Evolutionary conservation across 2,329 filamentous ascomycete genomes (phyloP), one percentile per base, ranked within the genome.

Genomic region (Penicillium glabrum): DNA sequence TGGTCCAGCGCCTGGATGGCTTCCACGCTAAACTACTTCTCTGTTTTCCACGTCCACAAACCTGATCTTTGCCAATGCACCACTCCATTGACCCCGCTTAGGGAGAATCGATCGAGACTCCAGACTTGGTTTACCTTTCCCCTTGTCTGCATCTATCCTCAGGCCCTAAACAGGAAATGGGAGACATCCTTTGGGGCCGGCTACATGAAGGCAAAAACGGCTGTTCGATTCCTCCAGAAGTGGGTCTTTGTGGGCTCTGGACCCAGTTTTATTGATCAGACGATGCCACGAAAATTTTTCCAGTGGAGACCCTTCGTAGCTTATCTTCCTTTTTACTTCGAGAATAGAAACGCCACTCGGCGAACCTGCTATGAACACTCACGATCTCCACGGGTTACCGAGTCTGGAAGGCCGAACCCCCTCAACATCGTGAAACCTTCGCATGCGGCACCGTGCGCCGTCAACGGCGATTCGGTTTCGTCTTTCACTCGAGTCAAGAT

Each of bases 201-300:
- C 11, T 46, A 16, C 24, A 31, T 3, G 14, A 21, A 33, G 51
- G 23, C 23, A n/a, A 39, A 31, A 47, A 45, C 31, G 33, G 31
- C 27, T 46, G 19, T 46, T 29, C 51, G 33, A 33, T 37, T 11
- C 46, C 13, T 45, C 31, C 23, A 52, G 44, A 39, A 35, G 50
- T 53, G 50, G 50, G 43, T 53, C 39, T 35, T 21, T n/a, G 44
- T 52, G 49, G 54, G 48, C 16, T 46, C 8, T 33, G 31, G 45
- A 45, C 50, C 53, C 60, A 53, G 50, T 59, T 58, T 58, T 56
- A 41, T 46, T 63, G 64, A 66, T 67, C 64, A 65, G 62, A 63
- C 65, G 63, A 66, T 66, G 48, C 58, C 64, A 62, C 61, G 60
- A 67, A 63, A 60, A 56, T 56, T 67, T 66, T 67, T 62, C 64